These are phyloP conservation scores for Cyclotella kingstonii DNA, from an alignment of 108 stramenopile species.

Conservation along the genomic window DNA sequence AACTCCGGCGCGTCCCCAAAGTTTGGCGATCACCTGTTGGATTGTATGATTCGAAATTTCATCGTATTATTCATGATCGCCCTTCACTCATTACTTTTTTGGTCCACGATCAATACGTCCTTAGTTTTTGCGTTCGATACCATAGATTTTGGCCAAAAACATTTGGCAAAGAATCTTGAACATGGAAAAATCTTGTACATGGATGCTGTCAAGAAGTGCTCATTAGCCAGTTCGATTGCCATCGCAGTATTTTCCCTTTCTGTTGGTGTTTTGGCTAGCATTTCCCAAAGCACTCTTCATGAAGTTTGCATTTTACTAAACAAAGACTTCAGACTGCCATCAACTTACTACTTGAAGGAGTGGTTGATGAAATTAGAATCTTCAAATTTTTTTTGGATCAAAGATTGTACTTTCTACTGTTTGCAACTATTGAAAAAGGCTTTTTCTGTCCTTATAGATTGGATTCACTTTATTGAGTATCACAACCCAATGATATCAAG, in stretches of 20 bases:
- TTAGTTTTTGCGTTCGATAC: constrained; percentile 32
- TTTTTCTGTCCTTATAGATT: too few species aligned
- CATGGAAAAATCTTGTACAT: constrained; percentile 27
- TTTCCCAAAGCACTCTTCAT: background rate
- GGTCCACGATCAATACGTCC: constrained; percentile 13
- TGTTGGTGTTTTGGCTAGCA: background rate
- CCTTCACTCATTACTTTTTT: constrained; percentile 20
- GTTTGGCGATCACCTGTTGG: background rate
- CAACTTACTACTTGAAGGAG: background rate
- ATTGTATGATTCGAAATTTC: background rate
- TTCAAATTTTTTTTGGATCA: too few species aligned
- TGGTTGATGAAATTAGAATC: background rate
- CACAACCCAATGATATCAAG: too few species aligned
- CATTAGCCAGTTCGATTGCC: background rate
- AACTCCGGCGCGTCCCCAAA: background rate
- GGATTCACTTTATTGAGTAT: too few species aligned
- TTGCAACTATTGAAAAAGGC: too few species aligned
- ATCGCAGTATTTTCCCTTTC: constrained; percentile 13
- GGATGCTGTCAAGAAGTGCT: constrained; percentile 22
- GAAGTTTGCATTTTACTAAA: background rate
- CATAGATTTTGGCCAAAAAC: constrained; percentile 41
- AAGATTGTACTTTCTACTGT: too few species aligned
- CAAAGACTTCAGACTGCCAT: background rate
- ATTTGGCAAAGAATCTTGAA: constrained; percentile 26
- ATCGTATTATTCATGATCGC: constrained; percentile 12